Base-by-base conservation (phyloP, 768 basidiomycete genomes). In the Termitomyces sp. region DNA sequence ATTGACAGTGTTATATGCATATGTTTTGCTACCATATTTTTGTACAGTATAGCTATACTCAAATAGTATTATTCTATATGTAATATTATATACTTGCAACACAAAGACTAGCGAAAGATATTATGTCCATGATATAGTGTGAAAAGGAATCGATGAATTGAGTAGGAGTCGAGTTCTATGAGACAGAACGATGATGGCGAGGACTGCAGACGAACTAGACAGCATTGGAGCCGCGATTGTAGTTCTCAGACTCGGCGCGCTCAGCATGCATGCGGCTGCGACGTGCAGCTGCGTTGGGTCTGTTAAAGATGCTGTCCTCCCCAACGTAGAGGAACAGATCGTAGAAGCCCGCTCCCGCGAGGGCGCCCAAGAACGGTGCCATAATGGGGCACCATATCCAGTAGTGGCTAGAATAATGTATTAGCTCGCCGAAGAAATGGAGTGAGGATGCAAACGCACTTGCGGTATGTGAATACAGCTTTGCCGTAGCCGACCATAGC, bases 341-440 rank as follows among this genome's bases (percentile, higher is more conserved):
- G 60, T 88, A 90, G 46, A 81, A 59, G 55, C 82, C 65, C 6
- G 77, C 73, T 18, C 81, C 87, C 3, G 71, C 65, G 54, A 81
- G 75, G 42, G 77, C 85, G 24, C 88, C 86, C 22, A 79, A 56
- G 60, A 86, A 77, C 6, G 85, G 78, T 5, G 75, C 87, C 41
- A 86, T 68, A 22, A 86, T 58, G 18, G 85, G 79, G 60, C 81
- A 81, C 87, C 86, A 90, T n/a, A 89, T 55, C 87, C 86, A 88
- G 66, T 87, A 89, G 61, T 89, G 86, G 60, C 76, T 80, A 69
- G 58, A 59, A 67, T 2, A 15, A 34, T 37, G 1, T n/a, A 34
- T 51, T 33, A 50, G 20, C 24, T 54, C 48, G 18, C n/a, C 56
- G 9, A 58, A 46, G 28, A 18, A 28, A 29, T 15, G 22, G n/a